Base-by-base conservation (phyloP, 179 eudicot species). In the Beta lomatogona region DNA sequence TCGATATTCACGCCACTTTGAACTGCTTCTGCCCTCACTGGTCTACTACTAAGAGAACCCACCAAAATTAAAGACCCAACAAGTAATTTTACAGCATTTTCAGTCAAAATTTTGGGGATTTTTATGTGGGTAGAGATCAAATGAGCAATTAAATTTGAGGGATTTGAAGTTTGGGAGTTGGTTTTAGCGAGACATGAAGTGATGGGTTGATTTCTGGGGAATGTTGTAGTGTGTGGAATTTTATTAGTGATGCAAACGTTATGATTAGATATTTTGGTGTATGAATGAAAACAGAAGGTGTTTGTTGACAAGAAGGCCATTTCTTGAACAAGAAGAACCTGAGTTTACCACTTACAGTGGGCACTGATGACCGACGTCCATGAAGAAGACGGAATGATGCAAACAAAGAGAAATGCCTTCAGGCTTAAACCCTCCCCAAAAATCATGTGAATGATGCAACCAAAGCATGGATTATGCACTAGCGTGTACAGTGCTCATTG, bases 21-120 rank as follows among this genome's bases (percentile, higher is more conserved):
- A 73, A 82, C 74, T 71, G 88, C 86, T 16, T 83, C 44, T 53
- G 97, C 93, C 36, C 84, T 72, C 2, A 71, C 89, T 50, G 91
- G 90, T 81, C 79, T 83, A 58, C 61, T 55, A 22, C 71, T 73
- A 5, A 89, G 31, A 64, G 65, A 85, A 48, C 93, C 96, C 87
- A 84, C 70, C 71, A 94, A 86, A 76, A 94, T 1, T 36, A 96
- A 80, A 14, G 96, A 91, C 76, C 98, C 98, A 78, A 96, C 21
- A 9, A 92, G 79, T n/a, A 91, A 73, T 82, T 85, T 79, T 0
- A 84, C 88, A 53, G 88, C 81, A 69, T 83, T 90, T 81, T 87
- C 80, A 0, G 84, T 61, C 63, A 91, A 64, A 82, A 82, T 65
- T 18, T 79, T 80, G 65, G 90, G 71, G 46, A 91, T 28, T 66